Percentiles rank a stretch among this genome's conserved stretches.
Conservation (phyloP, 768 basidiomycete species). For the Clitopilus hobsonii region DNA sequence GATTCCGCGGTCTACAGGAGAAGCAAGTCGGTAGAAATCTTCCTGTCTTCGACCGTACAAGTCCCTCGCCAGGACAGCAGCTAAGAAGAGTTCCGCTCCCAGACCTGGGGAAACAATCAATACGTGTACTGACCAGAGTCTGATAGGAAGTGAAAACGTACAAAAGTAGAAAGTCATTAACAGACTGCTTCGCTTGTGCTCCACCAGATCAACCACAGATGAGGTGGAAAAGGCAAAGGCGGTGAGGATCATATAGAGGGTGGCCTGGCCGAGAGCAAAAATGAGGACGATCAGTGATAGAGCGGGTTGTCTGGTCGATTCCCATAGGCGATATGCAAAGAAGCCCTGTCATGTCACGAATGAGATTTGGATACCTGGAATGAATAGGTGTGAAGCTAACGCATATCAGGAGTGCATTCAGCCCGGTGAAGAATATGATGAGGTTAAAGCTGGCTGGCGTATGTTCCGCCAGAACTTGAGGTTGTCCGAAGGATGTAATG, state of each 20-base stretch:
- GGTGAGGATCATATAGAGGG: not conserved
- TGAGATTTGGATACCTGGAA: not conserved
- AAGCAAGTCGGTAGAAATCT: not conserved
- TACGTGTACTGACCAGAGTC: too few relatives aligned
- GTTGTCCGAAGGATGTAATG: not conserved
- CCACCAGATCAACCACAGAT: not conserved
- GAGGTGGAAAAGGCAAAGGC: not conserved
- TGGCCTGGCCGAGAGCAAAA: not conserved
- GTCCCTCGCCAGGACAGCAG: not conserved
- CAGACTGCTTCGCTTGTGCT: not conserved
- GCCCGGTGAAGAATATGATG: not conserved
- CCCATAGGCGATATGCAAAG: not conserved
- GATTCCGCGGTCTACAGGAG: not conserved
- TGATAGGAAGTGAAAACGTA: not conserved
- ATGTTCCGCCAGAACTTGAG: not conserved
- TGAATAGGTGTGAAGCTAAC: not conserved
- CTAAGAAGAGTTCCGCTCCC: not conserved
- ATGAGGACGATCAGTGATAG: not conserved
- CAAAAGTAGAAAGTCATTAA: not conserved
- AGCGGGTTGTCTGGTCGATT: not conserved
- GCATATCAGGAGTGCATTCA: not conserved
- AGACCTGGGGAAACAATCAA: too few relatives aligned
- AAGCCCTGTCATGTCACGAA: not conserved
- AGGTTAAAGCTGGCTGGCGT: not conserved
- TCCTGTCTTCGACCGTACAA: not conserved